Conservation (phyloP, 495 filamentous ascomycete species). For the Glarea lozoyensis region DNA sequence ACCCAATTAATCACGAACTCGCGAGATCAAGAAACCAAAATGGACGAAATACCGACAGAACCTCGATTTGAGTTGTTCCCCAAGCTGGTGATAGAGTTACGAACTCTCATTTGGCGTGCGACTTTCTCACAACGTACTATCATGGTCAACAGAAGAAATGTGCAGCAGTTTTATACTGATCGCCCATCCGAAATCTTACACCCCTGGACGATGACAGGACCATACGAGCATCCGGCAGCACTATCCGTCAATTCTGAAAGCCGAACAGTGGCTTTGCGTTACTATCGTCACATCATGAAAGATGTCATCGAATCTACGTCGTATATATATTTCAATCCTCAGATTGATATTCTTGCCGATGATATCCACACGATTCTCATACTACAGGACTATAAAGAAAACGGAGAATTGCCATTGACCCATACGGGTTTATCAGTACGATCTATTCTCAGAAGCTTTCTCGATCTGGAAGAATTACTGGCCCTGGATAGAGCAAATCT, state of each 20-base stretch:
- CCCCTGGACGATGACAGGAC: not conserved
- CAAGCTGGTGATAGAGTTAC: not conserved
- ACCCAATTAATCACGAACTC: too few relatives aligned
- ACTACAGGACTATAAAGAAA: too few relatives aligned
- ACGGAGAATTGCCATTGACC: too few relatives aligned
- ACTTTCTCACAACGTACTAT: not conserved
- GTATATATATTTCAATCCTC: too few relatives aligned
- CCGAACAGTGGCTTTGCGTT: not conserved
- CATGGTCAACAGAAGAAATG: not conserved
- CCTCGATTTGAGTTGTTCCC: not conserved
- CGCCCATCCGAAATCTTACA: not conserved
- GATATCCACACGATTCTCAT: too few relatives aligned
- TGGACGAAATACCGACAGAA: too few relatives aligned
- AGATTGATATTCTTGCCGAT: too few relatives aligned
- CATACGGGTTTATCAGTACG: too few relatives aligned
- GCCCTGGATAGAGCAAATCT: too few relatives aligned
- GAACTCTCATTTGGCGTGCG: not conserved
- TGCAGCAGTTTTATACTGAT: not conserved
- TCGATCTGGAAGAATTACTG: too few relatives aligned
- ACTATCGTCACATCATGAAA: not conserved
- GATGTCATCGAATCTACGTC: not conserved
- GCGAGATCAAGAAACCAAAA: too few relatives aligned
- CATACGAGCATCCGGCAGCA: not conserved
- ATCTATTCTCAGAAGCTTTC: too few relatives aligned
- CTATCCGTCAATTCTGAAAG: not conserved